A percentile compares a stretch with the other conserved stretches of the same genome.
Conservation (phyloP, 805 yeast species). For the Kodamaea leandrae region DNA sequence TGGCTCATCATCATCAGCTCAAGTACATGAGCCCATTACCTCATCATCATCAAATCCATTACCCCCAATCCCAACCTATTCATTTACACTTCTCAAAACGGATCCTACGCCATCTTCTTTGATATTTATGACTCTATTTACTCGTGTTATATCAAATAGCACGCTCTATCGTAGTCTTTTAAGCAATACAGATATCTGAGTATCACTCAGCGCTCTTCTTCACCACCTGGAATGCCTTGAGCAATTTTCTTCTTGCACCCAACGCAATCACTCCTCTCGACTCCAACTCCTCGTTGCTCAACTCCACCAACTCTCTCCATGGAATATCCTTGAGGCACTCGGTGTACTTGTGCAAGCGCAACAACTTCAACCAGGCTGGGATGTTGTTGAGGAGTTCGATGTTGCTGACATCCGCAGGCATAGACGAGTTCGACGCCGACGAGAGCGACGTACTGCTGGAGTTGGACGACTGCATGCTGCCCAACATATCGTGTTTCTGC, state of each 20-base stretch:
- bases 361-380: slow-evolving; percentile 87
- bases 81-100: too few relatives aligned
- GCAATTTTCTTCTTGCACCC: slow-evolving; percentile 91
- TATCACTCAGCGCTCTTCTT: slow-evolving; percentile 25
- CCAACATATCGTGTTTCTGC: slow-evolving; percentile 8
- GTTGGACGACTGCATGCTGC: slow-evolving; percentile 10
- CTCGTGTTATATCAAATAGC: slow-evolving; percentile 12
- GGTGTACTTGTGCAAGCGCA: slow-evolving; percentile 92
- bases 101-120: too few relatives aligned
- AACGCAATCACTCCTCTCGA: slow-evolving; percentile 85
- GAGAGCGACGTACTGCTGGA: slow-evolving; percentile 10
- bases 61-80: too few relatives aligned
- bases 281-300: slow-evolving; percentile 68
- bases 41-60: too few relatives aligned
- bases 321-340: slow-evolving; percentile 68
- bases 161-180: slow-evolving; percentile 4
- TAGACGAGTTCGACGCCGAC: slow-evolving; percentile 21
- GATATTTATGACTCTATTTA: not conserved
- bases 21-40: too few relatives aligned
- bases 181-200: too few relatives aligned
- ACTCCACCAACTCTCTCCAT: slow-evolving; percentile 77
- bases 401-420: slow-evolving; percentile 43
- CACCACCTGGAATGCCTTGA: slow-evolving; percentile 88
- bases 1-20: too few relatives aligned
- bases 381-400: slow-evolving; percentile 63